phyloP scores from a whole-genome alignment of 139 green algal genomes.

The Spirogloea muscicola region DNA sequence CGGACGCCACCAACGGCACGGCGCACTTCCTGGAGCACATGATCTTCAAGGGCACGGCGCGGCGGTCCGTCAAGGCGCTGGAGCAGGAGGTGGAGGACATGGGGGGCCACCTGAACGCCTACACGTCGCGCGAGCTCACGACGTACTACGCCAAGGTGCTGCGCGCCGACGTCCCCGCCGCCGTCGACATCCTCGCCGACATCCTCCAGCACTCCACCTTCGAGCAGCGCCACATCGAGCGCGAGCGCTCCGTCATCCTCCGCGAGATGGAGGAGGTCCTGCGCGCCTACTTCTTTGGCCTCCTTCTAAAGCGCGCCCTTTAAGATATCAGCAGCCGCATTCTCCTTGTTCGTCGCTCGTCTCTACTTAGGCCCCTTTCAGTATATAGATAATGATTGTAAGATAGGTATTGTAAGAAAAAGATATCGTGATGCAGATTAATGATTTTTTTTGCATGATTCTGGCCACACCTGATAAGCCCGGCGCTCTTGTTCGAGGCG shows the following conservation, averaged over 20 bases:
- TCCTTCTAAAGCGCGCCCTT: no score
- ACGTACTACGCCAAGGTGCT: conserved; percentile 88
- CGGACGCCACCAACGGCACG: conserved; percentile 82
- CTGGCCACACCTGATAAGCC: background rate
- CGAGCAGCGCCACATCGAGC: conserved; percentile 77
- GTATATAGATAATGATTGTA: background rate
- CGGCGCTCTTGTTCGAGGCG: background rate
- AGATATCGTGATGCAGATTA: background rate
- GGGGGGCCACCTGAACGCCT: conserved; percentile 96
- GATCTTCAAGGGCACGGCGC: conserved; percentile 96
- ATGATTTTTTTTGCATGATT: background rate
- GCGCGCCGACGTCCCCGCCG: conserved; percentile 81
- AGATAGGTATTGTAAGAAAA: background rate
- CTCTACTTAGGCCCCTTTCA: no score
- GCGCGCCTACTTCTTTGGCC: background rate
- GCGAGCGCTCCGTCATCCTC: conserved; percentile 92
- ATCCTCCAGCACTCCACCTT: conserved; percentile 94
- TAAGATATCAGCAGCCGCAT: no score
- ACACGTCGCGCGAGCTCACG: conserved; percentile 95
- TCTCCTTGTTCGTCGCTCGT: no score
- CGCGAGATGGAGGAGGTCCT: conserved; percentile 97
- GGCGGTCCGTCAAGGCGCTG: conserved; percentile 60
- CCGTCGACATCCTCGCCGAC: conserved; percentile 90
- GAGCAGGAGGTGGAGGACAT: conserved; percentile 98
- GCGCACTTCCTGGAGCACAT: conserved; percentile 99